phyloP scores from a whole-genome alignment of 2,329 filamentous ascomycete species.

The Ilyonectria destructans region DNA sequence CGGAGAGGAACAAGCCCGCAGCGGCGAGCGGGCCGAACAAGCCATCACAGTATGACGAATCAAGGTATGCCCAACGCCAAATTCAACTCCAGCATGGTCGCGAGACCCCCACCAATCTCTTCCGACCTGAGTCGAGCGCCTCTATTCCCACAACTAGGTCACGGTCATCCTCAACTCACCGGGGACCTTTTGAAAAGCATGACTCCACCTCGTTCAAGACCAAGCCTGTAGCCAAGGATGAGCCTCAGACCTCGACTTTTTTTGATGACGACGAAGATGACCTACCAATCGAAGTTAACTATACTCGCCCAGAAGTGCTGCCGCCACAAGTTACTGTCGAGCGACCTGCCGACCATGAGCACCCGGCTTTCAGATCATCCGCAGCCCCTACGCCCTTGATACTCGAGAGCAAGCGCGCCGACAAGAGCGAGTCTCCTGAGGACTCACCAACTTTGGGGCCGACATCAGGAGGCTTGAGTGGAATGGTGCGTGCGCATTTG shows the following conservation, averaged over 20 bases:
- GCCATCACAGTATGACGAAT: conserved; percentile 84
- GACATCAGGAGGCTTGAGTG: conserved; percentile 76
- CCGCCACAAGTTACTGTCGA: conserved; percentile 56
- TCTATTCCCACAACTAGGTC: conserved; percentile 61
- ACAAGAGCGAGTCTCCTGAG: conserved; percentile 39
- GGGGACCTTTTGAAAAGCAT: conserved; percentile 54
- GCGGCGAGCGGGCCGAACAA: conserved; percentile 78
- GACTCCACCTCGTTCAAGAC: conserved; percentile 49
- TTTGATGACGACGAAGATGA: conserved; percentile 63
- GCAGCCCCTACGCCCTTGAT: conserved; percentile 63
- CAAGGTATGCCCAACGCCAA: conserved; percentile 87
- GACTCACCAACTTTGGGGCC: conserved; percentile 90
- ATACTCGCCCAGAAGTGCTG: conserved; percentile 25
- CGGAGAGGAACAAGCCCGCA: conserved; percentile 87
- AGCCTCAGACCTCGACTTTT: conserved; percentile 58
- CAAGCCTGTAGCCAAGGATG: conserved; percentile 54
- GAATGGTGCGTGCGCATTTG: conserved; percentile 88
- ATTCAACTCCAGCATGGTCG: conserved; percentile 84
- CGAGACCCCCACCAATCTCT: conserved; percentile 70
- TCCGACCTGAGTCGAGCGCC: conserved; percentile 63
- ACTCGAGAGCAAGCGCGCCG: conserved; percentile 40
- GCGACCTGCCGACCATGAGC: conserved; percentile 68
- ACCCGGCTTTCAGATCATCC: conserved; percentile 68
- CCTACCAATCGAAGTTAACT: conserved; percentile 42
- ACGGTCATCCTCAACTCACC: conserved; percentile 63